Evolutionary conservation across 306 rosid species (phyloP), one percentile per base, ranked within the genome.

Genomic region (Cicer judaicum): DNA sequence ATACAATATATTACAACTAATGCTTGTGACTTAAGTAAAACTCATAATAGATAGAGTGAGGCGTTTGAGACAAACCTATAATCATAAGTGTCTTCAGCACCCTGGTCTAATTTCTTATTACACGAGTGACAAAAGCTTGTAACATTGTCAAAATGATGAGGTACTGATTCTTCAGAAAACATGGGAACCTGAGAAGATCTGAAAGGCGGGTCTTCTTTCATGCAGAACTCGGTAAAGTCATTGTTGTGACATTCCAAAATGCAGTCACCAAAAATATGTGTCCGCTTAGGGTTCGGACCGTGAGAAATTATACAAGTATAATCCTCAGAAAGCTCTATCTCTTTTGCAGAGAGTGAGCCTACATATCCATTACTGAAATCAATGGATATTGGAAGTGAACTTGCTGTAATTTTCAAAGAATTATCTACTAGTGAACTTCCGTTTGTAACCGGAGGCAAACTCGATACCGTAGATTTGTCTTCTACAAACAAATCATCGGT

Each of bases 271-370:
- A 90, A 90, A 77, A 93, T 88, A 70, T 78, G 98, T 34, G 90
- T 89, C 64, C 82, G 82, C 84, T 89, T 93, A 1, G 93, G 98
- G 66, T 93, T 89, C 73, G 96, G 98, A 79, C 98, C 98, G 65
- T 90, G 93, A 77, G 95, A 93, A 86, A 90, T 93, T 80, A 93
- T 89, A 75, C 98, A 89, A 54, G 98, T 90, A 81, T 93, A 93
- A 84, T 90, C 97, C 88, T 93, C 97, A 11, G 96, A 93, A 54
- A 90, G 97, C 82, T 91, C 93, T 62, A 93, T 90, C 71, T 89
- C 96, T 82, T 77, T 87, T 18, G 89, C 91, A 47, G 96, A 84
- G 54, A 92, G 88, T 10, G 89, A 87, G 71, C 88, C 89, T 69
- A 83, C 56, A 54, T 40, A 68, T 61, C 80, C 85, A 40, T 78